These are phyloP conservation scores for Paxillus involutus DNA, from an alignment of 768 basidiomycete species.

Conservation along the genomic window DNA sequence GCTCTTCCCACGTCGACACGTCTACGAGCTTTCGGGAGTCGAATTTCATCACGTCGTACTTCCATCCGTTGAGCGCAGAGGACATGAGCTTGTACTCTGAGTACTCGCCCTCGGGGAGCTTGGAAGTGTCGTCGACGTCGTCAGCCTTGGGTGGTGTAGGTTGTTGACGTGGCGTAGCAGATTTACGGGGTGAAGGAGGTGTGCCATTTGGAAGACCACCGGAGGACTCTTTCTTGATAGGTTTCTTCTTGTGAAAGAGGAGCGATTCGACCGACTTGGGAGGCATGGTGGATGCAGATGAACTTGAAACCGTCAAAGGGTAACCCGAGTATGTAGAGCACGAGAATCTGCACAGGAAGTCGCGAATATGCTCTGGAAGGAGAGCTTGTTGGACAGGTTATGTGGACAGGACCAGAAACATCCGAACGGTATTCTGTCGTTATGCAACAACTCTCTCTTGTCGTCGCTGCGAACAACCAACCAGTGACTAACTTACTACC, in stretches of 20 bases:
- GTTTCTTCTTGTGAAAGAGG: slow-evolving; percentile 69
- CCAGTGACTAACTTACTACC: not conserved
- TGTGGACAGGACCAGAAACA: not conserved
- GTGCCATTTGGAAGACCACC: slow-evolving; percentile 10
- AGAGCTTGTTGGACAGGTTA: not conserved
- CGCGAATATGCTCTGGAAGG: no score
- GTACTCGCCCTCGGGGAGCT: slow-evolving; percentile 66
- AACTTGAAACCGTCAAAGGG: not conserved
- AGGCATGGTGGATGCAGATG: slow-evolving; percentile 18
- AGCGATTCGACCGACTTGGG: slow-evolving; percentile 42
- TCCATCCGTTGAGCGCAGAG: slow-evolving; percentile 81
- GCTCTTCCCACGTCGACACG: slow-evolving; percentile 63
- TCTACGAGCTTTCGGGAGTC: slow-evolving; percentile 74
- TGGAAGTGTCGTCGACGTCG: slow-evolving; percentile 50
- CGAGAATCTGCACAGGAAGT: not conserved
- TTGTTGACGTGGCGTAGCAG: slow-evolving; percentile 39
- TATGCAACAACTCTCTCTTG: not conserved
- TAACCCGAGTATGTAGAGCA: not conserved
- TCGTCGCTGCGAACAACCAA: slow-evolving; percentile 5
- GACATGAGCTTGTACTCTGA: slow-evolving; percentile 80
- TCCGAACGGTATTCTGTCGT: slow-evolving; percentile 2
- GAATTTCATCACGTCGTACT: slow-evolving; percentile 92
- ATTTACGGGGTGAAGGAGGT: slow-evolving; percentile 33
- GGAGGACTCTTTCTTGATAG: slow-evolving; percentile 28
- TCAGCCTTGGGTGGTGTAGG: slow-evolving; percentile 39